Percentiles rank a stretch among this genome's conserved stretches.
Conservation (phyloP, 441 rosid species). For the Erysimum pusillum region DNA sequence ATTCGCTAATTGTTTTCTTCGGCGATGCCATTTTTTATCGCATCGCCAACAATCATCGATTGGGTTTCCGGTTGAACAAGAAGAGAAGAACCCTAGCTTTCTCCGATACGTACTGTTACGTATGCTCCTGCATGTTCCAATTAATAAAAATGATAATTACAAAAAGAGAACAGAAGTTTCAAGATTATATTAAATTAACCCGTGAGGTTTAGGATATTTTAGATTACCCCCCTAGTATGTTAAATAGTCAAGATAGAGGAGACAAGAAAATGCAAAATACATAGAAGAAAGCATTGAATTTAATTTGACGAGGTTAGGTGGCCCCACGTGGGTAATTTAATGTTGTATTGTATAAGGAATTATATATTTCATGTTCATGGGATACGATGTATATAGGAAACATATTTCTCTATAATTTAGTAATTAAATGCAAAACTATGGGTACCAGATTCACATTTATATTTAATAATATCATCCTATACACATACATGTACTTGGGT, state of each 20-base stretch:
- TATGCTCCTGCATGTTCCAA: slow-evolving; percentile 32
- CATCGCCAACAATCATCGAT: slow-evolving; percentile 63
- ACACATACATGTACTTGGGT: not conserved
- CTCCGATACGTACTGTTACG: slow-evolving; percentile 41
- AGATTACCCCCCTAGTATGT: not conserved
- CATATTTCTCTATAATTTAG: slow-evolving; percentile 27
- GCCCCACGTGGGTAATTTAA: slow-evolving; percentile 31
- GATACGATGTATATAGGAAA: slow-evolving; percentile 25
- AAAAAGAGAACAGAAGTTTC: not conserved
- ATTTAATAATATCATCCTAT: not conserved
- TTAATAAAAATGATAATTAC: not conserved
- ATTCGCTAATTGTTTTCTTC: slow-evolving; percentile 52
- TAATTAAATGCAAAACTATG: slow-evolving; percentile 25
- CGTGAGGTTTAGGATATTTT: not conserved
- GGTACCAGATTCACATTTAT: slow-evolving; percentile 37
- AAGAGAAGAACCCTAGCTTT: slow-evolving; percentile 49
- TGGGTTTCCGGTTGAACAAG: slow-evolving; percentile 56
- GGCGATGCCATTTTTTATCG: slow-evolving; percentile 56
- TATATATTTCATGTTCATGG: slow-evolving; percentile 19
- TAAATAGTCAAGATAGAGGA: slow-evolving; percentile 10
- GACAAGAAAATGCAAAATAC: slow-evolving; percentile 14
- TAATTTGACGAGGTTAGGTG: slow-evolving; percentile 14
- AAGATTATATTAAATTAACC: not conserved
- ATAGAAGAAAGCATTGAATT: not conserved
- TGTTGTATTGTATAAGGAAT: slow-evolving; percentile 24